These are phyloP conservation scores for Colletotrichum sp. DNA, from an alignment of 2,329 filamentous ascomycete species.

Conservation along the genomic window DNA sequence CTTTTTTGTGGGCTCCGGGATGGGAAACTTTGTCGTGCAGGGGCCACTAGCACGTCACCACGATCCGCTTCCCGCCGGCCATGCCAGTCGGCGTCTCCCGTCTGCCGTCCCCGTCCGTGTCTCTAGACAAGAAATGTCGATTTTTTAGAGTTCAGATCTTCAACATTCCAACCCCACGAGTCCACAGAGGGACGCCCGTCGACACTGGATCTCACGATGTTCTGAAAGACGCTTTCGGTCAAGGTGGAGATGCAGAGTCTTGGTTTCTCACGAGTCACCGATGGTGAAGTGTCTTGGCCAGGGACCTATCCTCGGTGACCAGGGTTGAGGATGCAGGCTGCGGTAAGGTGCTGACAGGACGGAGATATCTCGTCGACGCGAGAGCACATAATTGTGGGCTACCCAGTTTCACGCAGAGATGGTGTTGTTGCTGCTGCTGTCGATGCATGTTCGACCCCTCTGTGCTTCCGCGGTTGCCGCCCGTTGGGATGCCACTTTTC, in stretches of 20 bases:
- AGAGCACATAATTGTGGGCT: not conserved
- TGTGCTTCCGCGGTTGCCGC: not conserved
- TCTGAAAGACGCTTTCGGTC: not conserved
- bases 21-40: not conserved
- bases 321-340: not conserved
- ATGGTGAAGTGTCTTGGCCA: not conserved
- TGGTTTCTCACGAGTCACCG: not conserved
- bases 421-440: not conserved
- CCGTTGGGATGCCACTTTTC: not conserved
- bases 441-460: not conserved
- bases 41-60: constrained; percentile 3
- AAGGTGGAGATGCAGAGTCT: not conserved
- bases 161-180: not conserved
- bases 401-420: not conserved
- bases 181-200: not conserved
- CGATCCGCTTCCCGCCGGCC: not conserved
- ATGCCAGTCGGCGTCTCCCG: not conserved
- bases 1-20: not conserved
- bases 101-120: not conserved
- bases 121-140: not conserved
- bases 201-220: not conserved
- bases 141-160: not conserved
- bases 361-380: not conserved
- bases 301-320: not conserved
- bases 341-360: not conserved